Evolutionary conservation across 176 grass and related monocot species (phyloP).

Genomic region (Musa beccarii): DNA sequence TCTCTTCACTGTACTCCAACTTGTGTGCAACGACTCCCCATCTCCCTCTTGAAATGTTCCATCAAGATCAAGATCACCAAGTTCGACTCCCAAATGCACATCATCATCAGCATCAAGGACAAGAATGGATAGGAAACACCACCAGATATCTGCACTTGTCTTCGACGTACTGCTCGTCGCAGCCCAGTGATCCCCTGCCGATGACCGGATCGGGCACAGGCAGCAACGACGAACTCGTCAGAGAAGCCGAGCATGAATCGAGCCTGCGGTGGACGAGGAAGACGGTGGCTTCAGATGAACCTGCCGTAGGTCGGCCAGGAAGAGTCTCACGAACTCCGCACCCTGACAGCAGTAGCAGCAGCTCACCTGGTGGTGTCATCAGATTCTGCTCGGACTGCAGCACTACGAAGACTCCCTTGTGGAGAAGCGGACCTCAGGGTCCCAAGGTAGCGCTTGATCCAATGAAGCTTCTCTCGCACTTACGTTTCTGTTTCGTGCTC

Average conservation of each 20-base stretch:
- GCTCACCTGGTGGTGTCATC: not conserved
- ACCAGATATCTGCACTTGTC: too few relatives aligned
- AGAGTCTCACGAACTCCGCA: not conserved
- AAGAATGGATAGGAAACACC: too few relatives aligned
- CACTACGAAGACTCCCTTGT: slow-evolving; percentile 7
- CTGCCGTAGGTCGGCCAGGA: not conserved
- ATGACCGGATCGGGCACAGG: not conserved
- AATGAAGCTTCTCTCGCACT: not conserved
- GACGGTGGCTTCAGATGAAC: not conserved
- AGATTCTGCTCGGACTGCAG: slow-evolving; percentile 8
- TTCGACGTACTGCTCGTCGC: too few relatives aligned
- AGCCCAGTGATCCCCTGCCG: too few relatives aligned
- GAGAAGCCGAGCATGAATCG: not conserved
- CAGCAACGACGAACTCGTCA: not conserved
- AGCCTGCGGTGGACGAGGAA: not conserved
- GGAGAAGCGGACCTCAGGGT: slow-evolving; percentile 12
- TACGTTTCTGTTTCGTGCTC: too few relatives aligned
- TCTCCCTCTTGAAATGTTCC: too few relatives aligned
- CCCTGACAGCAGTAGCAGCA: not conserved
- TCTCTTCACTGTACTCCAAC: too few relatives aligned
- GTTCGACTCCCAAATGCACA: too few relatives aligned
- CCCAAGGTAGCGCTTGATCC: not conserved
- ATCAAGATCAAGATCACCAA: too few relatives aligned
- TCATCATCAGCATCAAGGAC: too few relatives aligned
- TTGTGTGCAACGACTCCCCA: too few relatives aligned